Percentiles rank a stretch among this genome's conserved stretches.
phyloP scores from a whole-genome alignment of 1,139 yeast genomes.

The Taiozyma sp. region DNA sequence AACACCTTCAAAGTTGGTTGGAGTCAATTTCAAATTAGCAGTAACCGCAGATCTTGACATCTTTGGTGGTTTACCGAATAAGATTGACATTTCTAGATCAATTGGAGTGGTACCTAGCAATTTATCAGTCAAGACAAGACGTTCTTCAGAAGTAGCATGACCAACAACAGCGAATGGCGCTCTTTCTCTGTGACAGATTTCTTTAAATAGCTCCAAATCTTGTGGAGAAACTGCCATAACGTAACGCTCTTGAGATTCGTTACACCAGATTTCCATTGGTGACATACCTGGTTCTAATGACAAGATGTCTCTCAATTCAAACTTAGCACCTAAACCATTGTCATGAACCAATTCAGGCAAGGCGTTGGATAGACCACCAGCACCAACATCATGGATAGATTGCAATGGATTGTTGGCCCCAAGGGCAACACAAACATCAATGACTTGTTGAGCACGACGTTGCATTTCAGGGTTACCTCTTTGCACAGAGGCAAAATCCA shows the following conservation, averaged over 20 bases:
- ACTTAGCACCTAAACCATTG: slow-evolving; percentile 89
- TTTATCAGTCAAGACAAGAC: slow-evolving; percentile 77
- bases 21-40: slow-evolving; percentile 52
- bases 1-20: slow-evolving; percentile 37
- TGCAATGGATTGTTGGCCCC: slow-evolving; percentile 85
- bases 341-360: slow-evolving; percentile 97
- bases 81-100: slow-evolving; percentile 93
- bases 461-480: slow-evolving; percentile 99
- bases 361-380: slow-evolving; percentile 98
- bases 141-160: slow-evolving; percentile 82
- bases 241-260: slow-evolving; percentile 98
- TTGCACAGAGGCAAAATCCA: slow-evolving; percentile 98
- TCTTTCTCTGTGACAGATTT: slow-evolving; percentile 90
- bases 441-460: slow-evolving; percentile 98
- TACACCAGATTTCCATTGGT: slow-evolving; percentile 99
- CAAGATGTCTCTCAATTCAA: slow-evolving; percentile 87
- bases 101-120: slow-evolving; percentile 79
- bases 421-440: slow-evolving; percentile 85
- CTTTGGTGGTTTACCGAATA: slow-evolving; percentile 97
- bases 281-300: slow-evolving; percentile 98
- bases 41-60: slow-evolving; percentile 79
- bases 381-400: slow-evolving; percentile 98
- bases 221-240: slow-evolving; percentile 89
- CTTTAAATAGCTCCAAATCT: slow-evolving; percentile 66
- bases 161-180: slow-evolving; percentile 97